Percentiles rank a stretch among this genome's conserved stretches.
Conservation (phyloP, 371 early-diverging fungal species). For the Syncephalastrum monosporum region DNA sequence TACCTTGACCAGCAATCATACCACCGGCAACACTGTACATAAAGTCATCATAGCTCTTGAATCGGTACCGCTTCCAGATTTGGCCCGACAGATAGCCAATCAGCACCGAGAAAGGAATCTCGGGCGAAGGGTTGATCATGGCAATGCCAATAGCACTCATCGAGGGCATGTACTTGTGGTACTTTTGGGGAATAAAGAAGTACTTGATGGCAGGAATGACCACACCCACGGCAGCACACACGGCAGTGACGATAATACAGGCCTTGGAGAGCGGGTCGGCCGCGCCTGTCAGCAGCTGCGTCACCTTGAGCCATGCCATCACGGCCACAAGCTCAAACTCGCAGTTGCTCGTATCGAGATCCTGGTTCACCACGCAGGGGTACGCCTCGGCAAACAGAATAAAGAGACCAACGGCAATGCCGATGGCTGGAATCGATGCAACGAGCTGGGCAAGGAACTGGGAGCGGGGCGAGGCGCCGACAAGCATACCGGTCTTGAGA, state of each 20-base stretch:
- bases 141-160: conserved; percentile 70
- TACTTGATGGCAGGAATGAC: conserved; percentile 48
- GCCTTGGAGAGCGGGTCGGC: conserved; percentile 41
- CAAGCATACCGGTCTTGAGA: conserved; percentile 63
- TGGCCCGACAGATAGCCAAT: conserved; percentile 54
- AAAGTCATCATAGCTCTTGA: conserved; percentile 41
- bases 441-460: conserved; percentile 65
- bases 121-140: conserved; percentile 62
- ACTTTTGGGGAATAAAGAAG: conserved; percentile 53
- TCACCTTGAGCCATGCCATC: conserved; percentile 65
- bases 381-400: conserved; percentile 63
- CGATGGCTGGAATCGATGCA: conserved; percentile 61
- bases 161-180: conserved; percentile 58
- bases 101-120: conserved; percentile 60
- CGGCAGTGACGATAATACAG: conserved; percentile 49
- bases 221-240: conserved; percentile 50
- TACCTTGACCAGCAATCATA: conserved; percentile 76
- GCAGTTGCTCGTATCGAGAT: conserved; percentile 32
- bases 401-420: conserved; percentile 56
- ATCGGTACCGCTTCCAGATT: conserved; percentile 52
- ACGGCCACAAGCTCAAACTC: conserved; percentile 61
- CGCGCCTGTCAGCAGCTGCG: conserved; percentile 54
- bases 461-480: conserved; percentile 61
- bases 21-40: conserved; percentile 70
- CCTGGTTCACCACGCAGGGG: conserved; percentile 49